Conservation (phyloP, 768 basidiomycete species). For the Pleurotus citrinopileatus region DNA sequence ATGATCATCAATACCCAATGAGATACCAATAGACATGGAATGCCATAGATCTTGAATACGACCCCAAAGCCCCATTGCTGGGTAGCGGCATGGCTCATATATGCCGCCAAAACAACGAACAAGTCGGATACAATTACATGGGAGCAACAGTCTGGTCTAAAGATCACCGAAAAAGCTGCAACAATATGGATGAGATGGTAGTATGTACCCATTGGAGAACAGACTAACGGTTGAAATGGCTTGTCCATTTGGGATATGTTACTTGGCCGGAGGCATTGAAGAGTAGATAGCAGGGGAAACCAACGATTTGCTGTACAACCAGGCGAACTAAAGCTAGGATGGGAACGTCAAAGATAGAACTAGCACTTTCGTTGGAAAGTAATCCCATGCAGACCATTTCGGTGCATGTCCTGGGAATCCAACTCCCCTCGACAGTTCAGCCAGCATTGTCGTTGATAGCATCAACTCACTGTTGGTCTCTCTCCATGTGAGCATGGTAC, state of each 20-base stretch:
- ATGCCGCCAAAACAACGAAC: background rate
- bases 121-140: constrained; percentile 11
- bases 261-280: constrained; percentile 65
- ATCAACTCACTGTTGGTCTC: constrained; percentile 51
- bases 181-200: background rate
- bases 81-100: background rate
- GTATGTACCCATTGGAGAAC: background rate
- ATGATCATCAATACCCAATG: constrained; percentile 54
- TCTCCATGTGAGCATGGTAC: constrained; percentile 53
- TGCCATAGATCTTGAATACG: background rate
- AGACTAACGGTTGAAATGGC: constrained; percentile 44
- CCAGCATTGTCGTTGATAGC: background rate
- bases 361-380: background rate
- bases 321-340: background rate
- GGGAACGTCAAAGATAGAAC: background rate
- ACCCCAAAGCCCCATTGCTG: background rate
- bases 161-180: background rate
- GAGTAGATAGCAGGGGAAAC: constrained; percentile 67
- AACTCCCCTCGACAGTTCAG: background rate
- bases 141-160: background rate
- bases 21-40: constrained; percentile 18
- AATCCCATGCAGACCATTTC: background rate
- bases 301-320: constrained; percentile 38
- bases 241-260: constrained; percentile 56
- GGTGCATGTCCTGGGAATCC: background rate